phyloP scores from a whole-genome alignment of 352 stramenopile genomes.

The Globisporangium takayamanum region DNA sequence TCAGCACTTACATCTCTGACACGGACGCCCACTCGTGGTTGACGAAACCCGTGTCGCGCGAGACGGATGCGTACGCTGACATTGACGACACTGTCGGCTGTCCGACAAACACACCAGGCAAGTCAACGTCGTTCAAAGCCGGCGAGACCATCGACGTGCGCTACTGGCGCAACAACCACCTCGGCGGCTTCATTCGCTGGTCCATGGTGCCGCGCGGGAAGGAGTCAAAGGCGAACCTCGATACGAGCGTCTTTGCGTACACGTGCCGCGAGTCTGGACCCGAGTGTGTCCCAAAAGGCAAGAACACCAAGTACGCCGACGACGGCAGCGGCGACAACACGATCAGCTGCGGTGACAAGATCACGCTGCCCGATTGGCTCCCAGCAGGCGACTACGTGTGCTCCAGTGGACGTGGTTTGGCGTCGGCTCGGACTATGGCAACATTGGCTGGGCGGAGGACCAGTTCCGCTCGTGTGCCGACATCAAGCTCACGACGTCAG shows the following conservation, averaged over 20 bases:
- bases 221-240: slow-evolving; percentile 21
- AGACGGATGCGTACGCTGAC: slow-evolving; percentile 26
- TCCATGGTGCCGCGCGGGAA: slow-evolving; percentile 26
- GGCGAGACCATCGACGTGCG: slow-evolving; percentile 42
- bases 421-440: slow-evolving; percentile 41
- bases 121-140: slow-evolving; percentile 29
- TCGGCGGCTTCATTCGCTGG: slow-evolving; percentile 55
- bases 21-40: slow-evolving; percentile 37
- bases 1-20: slow-evolving; percentile 1
- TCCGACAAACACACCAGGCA: slow-evolving; percentile 21
- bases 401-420: slow-evolving; percentile 53
- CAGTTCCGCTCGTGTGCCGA: slow-evolving; percentile 52
- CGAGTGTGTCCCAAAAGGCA: slow-evolving; percentile 18
- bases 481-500: slow-evolving; percentile 37
- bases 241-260: slow-evolving; percentile 51
- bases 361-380: slow-evolving; percentile 42
- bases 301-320: slow-evolving; percentile 33
- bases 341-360: slow-evolving; percentile 39
- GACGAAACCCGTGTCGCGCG: slow-evolving; percentile 32
- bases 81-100: slow-evolving; percentile 26
- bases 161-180: slow-evolving; percentile 50
- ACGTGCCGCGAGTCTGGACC: slow-evolving; percentile 43
- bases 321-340: slow-evolving; percentile 29
- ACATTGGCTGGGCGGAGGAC: slow-evolving; percentile 38
- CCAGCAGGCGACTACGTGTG: slow-evolving; percentile 44